A percentile compares a stretch with the other conserved stretches of the same genome.
Conservation (phyloP, 139 green algal genomes). For the Edaphochlamys debaryana region DNA sequence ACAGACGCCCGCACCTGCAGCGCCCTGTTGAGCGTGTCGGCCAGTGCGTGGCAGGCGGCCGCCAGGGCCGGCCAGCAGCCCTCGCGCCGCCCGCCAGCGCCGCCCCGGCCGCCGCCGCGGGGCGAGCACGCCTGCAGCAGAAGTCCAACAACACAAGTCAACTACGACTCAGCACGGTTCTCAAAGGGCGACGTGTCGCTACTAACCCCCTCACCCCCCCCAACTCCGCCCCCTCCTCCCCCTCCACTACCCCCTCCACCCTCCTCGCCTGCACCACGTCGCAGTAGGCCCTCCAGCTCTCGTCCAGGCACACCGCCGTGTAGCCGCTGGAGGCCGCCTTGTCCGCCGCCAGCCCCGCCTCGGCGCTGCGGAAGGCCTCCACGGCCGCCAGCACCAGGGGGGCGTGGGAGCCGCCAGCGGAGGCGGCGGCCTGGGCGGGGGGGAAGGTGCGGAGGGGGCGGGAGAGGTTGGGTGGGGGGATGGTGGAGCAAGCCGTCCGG, state of each 20-base stretch:
- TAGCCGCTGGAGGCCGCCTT: slow-evolving; percentile 57
- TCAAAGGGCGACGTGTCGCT: no score
- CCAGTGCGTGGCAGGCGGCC: slow-evolving; percentile 36
- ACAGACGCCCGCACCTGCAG: slow-evolving; percentile 19
- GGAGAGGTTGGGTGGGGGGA: neutral
- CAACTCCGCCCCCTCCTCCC: no score
- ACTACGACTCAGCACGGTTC: no score
- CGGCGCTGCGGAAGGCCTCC: slow-evolving; percentile 40
- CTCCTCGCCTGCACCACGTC: slow-evolving; percentile 47
- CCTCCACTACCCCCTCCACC: no score
- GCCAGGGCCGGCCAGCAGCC: slow-evolving; percentile 34
- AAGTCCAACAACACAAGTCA: neutral
- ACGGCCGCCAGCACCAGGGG: slow-evolving; percentile 17
- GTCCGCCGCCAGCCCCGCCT: slow-evolving; percentile 47
- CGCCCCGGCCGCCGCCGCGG: neutral
- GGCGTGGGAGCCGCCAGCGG: slow-evolving; percentile 2
- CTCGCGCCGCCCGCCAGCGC: neutral
- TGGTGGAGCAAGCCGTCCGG: neutral
- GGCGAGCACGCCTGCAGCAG: neutral
- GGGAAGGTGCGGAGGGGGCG: neutral
- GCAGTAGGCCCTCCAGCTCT: slow-evolving; percentile 45
- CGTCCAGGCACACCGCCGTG: slow-evolving; percentile 57
- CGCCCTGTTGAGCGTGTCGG: slow-evolving; percentile 36
- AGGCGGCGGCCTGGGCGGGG: slow-evolving; percentile 13
- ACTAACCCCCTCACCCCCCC: no score